phyloP scores from a whole-genome alignment of 2,329 filamentous ascomycete species.

The Geoglossum cookeanum region DNA sequence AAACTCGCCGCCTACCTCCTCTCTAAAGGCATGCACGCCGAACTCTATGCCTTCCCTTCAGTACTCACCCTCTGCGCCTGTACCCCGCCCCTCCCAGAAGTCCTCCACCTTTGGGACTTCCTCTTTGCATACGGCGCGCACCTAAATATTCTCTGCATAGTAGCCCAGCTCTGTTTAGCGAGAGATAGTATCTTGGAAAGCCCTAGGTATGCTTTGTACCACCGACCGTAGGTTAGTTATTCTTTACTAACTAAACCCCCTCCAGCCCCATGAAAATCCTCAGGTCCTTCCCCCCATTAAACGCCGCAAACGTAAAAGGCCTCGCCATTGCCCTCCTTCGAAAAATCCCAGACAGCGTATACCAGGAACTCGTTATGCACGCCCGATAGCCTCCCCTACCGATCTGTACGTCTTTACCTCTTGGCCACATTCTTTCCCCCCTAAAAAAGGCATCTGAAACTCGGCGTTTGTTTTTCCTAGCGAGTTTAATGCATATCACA shows the following conservation, averaged over 20 bases:
- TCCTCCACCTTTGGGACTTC: conserved; percentile 89
- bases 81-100: conserved; percentile 84
- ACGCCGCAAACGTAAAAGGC: conserved; percentile 67
- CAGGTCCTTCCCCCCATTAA: conserved; percentile 67
- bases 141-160: conserved; percentile 88
- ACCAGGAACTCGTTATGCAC: conserved; percentile 74
- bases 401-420: neutral
- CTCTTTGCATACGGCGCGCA: conserved; percentile 90
- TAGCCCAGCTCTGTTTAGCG: conserved; percentile 82
- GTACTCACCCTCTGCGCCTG: conserved; percentile 90
- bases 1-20: conserved; percentile 72
- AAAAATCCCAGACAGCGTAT: conserved; percentile 80
- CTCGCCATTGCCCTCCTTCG: conserved; percentile 72
- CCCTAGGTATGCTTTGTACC: conserved; percentile 42
- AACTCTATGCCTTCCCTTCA: conserved; percentile 91
- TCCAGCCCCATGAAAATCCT: conserved; percentile 75
- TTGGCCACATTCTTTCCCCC: neutral
- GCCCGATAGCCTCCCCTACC: conserved; percentile 39
- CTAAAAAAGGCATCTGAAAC: too few relatives aligned
- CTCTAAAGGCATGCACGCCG: conserved; percentile 71
- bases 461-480: too few relatives aligned
- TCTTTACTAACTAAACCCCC: neutral
- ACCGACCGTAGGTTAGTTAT: neutral
- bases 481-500: too few relatives aligned
- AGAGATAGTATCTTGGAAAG: conserved; percentile 67